Conservation (phyloP, 163 green algal genomes). For the Trebouxia gelatinosa region DNA sequence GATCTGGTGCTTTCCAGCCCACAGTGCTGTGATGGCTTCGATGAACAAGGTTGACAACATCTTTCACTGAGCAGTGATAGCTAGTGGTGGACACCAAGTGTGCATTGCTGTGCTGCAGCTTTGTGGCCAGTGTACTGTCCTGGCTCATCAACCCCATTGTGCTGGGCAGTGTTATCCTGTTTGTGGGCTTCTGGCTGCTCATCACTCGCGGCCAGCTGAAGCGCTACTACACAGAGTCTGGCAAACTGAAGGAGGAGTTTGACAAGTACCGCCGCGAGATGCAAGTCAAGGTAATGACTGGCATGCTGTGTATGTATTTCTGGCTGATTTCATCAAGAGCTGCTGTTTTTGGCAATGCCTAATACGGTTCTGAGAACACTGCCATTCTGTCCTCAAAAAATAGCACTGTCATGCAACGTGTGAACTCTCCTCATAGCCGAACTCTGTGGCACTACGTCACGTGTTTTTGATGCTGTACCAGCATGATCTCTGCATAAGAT, state of each 20-base stretch:
- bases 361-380: too few species aligned
- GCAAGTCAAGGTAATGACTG: conserved; percentile 40
- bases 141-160: conserved; percentile 48
- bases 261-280: conserved; percentile 37
- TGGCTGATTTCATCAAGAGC: too few species aligned
- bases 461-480: too few species aligned
- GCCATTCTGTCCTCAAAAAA: too few species aligned
- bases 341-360: too few species aligned
- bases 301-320: too few species aligned
- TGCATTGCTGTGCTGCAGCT: conserved; percentile 30
- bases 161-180: conserved; percentile 37
- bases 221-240: conserved; percentile 18
- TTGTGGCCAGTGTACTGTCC: conserved; percentile 32
- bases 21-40: too few species aligned
- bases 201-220: conserved; percentile 25
- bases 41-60: not conserved
- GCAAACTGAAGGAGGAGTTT: conserved; percentile 35
- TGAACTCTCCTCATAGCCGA: too few species aligned
- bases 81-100: not conserved
- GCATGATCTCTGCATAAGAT: too few species aligned
- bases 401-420: too few species aligned
- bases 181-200: conserved; percentile 40
- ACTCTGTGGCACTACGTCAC: too few species aligned
- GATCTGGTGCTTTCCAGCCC: too few species aligned
- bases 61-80: not conserved